Percentiles rank a stretch among this genome's conserved stretches.
Conservation (phyloP, 2,329 filamentous ascomycete genomes). For the Didymella lethalis region DNA sequence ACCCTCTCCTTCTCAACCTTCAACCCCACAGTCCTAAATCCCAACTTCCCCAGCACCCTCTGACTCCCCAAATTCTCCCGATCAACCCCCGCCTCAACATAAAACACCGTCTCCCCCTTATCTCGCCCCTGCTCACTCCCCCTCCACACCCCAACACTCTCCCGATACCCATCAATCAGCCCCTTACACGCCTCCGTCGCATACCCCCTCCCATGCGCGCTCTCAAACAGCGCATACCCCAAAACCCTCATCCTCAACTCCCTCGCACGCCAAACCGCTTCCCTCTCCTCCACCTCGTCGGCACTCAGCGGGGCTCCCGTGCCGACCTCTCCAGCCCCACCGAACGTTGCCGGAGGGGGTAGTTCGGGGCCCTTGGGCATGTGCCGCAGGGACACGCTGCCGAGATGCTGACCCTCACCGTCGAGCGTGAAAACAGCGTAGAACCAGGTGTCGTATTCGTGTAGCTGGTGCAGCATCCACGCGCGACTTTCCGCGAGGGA, state of each 20-base stretch:
- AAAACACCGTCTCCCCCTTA: constrained; percentile 23
- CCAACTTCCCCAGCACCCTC: constrained; percentile 36
- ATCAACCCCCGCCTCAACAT: constrained; percentile 37
- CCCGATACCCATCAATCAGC: constrained; percentile 28
- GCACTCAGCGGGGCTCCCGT: neutral
- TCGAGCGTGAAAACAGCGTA: constrained; percentile 27
- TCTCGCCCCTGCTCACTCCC: neutral
- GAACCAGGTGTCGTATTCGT: constrained; percentile 19
- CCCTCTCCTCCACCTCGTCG: neutral
- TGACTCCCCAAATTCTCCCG: constrained; percentile 32
- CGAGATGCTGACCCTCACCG: neutral
- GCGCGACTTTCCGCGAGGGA: constrained; percentile 29
- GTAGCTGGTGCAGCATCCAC: constrained; percentile 30
- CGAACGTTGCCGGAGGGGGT: neutral
- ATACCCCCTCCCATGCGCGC: constrained; percentile 37
- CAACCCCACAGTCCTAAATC: constrained; percentile 36
- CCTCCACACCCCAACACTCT: constrained; percentile 1
- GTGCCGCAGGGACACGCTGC: constrained; percentile 3
- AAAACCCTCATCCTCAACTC: constrained; percentile 27
- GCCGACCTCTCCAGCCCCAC: neutral
- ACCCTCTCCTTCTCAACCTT: constrained; percentile 29
- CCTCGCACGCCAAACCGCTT: neutral
- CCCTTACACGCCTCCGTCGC: constrained; percentile 37
- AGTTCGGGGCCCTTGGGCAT: neutral
- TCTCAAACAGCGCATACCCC: constrained; percentile 35